These are phyloP conservation scores for Globisporangium parvum DNA, from an alignment of 352 stramenopile genomes.

Conservation along the genomic window DNA sequence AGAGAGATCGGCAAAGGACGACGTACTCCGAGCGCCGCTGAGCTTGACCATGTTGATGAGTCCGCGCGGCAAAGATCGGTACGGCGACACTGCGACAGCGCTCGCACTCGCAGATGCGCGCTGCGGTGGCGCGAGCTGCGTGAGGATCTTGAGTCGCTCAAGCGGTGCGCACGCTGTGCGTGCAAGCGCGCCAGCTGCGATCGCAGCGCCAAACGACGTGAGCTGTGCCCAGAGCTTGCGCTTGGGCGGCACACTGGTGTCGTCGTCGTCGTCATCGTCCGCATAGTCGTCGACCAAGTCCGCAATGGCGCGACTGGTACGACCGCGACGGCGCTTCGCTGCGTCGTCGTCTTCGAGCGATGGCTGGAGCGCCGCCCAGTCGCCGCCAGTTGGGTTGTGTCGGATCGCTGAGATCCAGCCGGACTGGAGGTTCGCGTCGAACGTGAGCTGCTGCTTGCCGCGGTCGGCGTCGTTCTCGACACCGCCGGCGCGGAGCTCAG, in stretches of 20 bases:
- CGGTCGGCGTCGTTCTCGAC: conserved; percentile 18
- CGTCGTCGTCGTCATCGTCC: not conserved
- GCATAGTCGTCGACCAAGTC: no score
- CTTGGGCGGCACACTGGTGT: not conserved
- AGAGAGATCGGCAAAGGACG: no score
- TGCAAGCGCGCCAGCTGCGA: conserved; percentile 50
- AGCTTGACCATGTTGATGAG: conserved; percentile 70
- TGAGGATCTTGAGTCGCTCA: conserved; percentile 80
- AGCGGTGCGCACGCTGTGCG: conserved; percentile 66
- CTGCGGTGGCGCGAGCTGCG: conserved; percentile 43
- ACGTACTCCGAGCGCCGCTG: conserved; percentile 38
- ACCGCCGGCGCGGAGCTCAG: conserved; percentile 52
- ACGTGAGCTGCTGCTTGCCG: conserved; percentile 41
- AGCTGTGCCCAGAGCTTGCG: conserved; percentile 29
- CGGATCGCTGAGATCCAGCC: conserved; percentile 72
- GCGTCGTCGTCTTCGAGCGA: conserved; percentile 16
- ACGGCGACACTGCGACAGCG: conserved; percentile 15
- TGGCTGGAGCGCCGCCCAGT: conserved; percentile 48
- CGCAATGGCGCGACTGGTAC: no score
- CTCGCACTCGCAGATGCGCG: conserved; percentile 1
- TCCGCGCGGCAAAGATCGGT: conserved; percentile 40
- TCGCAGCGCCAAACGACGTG: conserved; percentile 56
- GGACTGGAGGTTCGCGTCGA: conserved; percentile 65
- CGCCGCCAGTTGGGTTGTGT: conserved; percentile 53
- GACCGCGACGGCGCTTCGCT: not conserved